phyloP scores from a whole-genome alignment of 129 eudicot genomes.

The Tanacetum coccineum region DNA sequence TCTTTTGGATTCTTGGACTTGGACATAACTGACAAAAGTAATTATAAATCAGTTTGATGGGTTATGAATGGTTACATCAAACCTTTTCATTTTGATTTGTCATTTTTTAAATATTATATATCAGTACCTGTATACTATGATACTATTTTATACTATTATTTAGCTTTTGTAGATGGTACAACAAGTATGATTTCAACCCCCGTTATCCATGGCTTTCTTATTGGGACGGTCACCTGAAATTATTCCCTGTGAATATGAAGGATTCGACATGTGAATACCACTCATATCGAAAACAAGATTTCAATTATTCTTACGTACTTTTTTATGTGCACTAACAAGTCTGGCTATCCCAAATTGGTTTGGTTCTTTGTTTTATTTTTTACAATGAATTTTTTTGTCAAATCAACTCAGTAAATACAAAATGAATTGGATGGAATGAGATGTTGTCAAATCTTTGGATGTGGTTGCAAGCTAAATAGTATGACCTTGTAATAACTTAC shows the following conservation, averaged over 20 bases:
- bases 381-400: too few relatives aligned
- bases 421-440: too few relatives aligned
- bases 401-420: too few relatives aligned
- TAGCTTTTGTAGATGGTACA: background rate
- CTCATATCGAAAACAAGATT: too few relatives aligned
- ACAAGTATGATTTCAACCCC: slow-evolving; percentile 20
- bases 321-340: too few relatives aligned
- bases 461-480: too few relatives aligned
- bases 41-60: slow-evolving; percentile 30
- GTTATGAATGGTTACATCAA: slow-evolving; percentile 43
- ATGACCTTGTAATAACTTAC: too few relatives aligned
- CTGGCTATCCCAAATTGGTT: too few relatives aligned
- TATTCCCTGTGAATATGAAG: slow-evolving; percentile 16
- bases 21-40: slow-evolving; percentile 22
- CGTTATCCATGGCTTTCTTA: slow-evolving; percentile 30
- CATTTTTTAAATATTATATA: background rate
- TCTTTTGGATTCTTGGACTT: slow-evolving; percentile 16
- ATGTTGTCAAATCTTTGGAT: too few relatives aligned
- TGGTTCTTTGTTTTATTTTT: too few relatives aligned
- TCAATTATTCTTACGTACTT: too few relatives aligned
- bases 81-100: slow-evolving; percentile 18
- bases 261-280: background rate
- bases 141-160: background rate
- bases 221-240: slow-evolving; percentile 36
- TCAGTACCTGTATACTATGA: background rate